phyloP scores from a whole-genome alignment of 371 early-diverging fungal species.

The Batkoa obscura region DNA sequence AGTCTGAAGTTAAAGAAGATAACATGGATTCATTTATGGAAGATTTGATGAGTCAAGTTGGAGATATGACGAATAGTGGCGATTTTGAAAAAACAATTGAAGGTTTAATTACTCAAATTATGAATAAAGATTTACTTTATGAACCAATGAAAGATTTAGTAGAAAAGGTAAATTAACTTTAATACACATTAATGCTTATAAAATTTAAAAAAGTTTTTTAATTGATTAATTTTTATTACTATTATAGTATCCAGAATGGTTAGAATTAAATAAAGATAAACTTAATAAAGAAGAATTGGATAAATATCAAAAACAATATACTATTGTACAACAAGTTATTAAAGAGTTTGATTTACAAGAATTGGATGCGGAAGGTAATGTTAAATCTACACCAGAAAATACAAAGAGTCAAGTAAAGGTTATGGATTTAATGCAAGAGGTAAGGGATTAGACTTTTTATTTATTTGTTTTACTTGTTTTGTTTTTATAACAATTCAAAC shows the following conservation, averaged over 20 bases:
- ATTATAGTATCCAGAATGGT: constrained; percentile 64
- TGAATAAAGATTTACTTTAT: constrained; percentile 79
- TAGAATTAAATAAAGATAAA: constrained; percentile 47
- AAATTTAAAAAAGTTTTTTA: background rate
- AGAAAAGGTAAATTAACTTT: constrained; percentile 38
- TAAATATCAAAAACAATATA: constrained; percentile 52
- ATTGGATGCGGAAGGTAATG: constrained; percentile 14
- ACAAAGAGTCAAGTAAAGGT: constrained; percentile 43
- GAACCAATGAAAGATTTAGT: constrained; percentile 83
- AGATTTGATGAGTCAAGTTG: constrained; percentile 80
- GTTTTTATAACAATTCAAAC: too few species aligned
- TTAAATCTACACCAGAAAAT: constrained; percentile 28
- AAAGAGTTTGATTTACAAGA: constrained; percentile 37
- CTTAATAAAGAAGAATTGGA: constrained; percentile 40
- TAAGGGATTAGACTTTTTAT: too few species aligned
- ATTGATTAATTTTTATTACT: background rate
- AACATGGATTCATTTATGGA: constrained; percentile 52
- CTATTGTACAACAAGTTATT: constrained; percentile 51
- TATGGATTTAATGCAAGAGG: constrained; percentile 73
- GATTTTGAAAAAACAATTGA: constrained; percentile 74
- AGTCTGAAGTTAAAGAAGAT: constrained; percentile 27
- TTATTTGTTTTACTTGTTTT: too few species aligned
- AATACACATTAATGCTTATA: too few species aligned
- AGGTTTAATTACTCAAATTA: constrained; percentile 72
- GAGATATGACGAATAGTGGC: constrained; percentile 47